Evolutionary conservation across 306 rosid species (phyloP).

Genomic region (Elaeagnus macrophylla): DNA sequence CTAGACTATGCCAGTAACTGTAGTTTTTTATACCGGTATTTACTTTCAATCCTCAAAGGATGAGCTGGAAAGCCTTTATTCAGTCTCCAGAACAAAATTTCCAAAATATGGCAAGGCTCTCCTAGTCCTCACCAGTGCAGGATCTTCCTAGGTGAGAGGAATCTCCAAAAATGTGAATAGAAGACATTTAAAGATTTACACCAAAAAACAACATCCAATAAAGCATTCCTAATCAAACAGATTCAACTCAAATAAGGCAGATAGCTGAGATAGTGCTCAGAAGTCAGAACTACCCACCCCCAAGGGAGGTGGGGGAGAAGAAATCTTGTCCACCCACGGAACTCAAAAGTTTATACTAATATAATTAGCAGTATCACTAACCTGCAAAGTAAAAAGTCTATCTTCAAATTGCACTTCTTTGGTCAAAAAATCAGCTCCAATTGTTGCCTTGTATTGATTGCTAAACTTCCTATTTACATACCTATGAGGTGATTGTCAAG

Average conservation of each 20-base stretch:
- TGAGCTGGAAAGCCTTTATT: too few species aligned
- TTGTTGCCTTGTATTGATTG: slow-evolving; percentile 96
- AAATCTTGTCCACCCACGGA: too few species aligned
- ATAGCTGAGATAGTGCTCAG: not conserved
- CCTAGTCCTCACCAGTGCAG: too few species aligned
- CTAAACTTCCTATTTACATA: slow-evolving; percentile 97
- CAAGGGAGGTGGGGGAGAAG: too few species aligned
- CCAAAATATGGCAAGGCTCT: too few species aligned
- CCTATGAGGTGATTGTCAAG: slow-evolving; percentile 43
- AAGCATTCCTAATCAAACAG: not conserved
- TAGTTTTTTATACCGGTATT: too few species aligned
- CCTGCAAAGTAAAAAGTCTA: slow-evolving; percentile 98
- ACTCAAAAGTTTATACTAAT: not conserved
- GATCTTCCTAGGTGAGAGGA: not conserved
- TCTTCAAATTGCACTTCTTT: slow-evolving; percentile 98
- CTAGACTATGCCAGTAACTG: too few species aligned
- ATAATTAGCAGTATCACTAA: slow-evolving; percentile 15
- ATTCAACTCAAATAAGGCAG: not conserved
- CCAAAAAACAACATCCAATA: slow-evolving; percentile 2
- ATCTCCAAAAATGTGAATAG: not conserved
- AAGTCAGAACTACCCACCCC: too few species aligned
- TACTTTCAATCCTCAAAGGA: too few species aligned
- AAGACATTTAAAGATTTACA: not conserved
- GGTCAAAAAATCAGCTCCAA: slow-evolving; percentile 94
- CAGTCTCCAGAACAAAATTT: too few species aligned